phyloP scores from a whole-genome alignment of 805 yeast genomes.

The Huiozyma sinensis region DNA sequence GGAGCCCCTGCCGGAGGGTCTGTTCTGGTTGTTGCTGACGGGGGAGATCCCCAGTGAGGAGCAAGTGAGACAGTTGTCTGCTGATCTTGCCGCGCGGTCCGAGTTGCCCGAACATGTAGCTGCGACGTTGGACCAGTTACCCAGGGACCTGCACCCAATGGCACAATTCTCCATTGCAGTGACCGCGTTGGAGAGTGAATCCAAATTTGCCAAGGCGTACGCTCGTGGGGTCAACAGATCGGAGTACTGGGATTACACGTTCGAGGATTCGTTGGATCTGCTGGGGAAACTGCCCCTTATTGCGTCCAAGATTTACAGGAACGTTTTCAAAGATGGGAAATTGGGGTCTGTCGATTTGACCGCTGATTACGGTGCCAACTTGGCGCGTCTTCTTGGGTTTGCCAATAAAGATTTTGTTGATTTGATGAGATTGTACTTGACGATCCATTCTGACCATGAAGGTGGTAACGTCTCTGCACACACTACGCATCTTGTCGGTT shows the following conservation, averaged over 20 bases:
- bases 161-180: slow-evolving; percentile 81
- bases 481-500: slow-evolving; percentile 77
- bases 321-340: slow-evolving; percentile 75
- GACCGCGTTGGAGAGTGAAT: slow-evolving; percentile 72
- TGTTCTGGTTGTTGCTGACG: slow-evolving; percentile 73
- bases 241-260: slow-evolving; percentile 77
- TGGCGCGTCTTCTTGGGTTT: slow-evolving; percentile 48
- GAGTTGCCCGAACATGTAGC: slow-evolving; percentile 69
- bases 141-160: slow-evolving; percentile 76
- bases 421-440: slow-evolving; percentile 68
- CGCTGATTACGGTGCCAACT: slow-evolving; percentile 57
- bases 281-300: slow-evolving; percentile 74
- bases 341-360: slow-evolving; percentile 39
- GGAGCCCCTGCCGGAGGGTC: slow-evolving; percentile 69
- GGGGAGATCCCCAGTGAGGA: slow-evolving; percentile 71
- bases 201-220: slow-evolving; percentile 75
- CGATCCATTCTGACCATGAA: slow-evolving; percentile 82
- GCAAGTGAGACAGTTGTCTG: slow-evolving; percentile 61
- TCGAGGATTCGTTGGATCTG: slow-evolving; percentile 69
- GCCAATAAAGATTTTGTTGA: slow-evolving; percentile 62
- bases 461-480: slow-evolving; percentile 87
- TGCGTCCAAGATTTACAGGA: slow-evolving; percentile 76
- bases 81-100: slow-evolving; percentile 70
- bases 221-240: slow-evolving; percentile 74
- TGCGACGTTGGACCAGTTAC: slow-evolving; percentile 62